Percentiles rank a stretch among this genome's conserved stretches.
These are phyloP conservation scores for Antarctomyces pellizariae DNA, from an alignment of 495 filamentous ascomycete species.

Conservation along the genomic window DNA sequence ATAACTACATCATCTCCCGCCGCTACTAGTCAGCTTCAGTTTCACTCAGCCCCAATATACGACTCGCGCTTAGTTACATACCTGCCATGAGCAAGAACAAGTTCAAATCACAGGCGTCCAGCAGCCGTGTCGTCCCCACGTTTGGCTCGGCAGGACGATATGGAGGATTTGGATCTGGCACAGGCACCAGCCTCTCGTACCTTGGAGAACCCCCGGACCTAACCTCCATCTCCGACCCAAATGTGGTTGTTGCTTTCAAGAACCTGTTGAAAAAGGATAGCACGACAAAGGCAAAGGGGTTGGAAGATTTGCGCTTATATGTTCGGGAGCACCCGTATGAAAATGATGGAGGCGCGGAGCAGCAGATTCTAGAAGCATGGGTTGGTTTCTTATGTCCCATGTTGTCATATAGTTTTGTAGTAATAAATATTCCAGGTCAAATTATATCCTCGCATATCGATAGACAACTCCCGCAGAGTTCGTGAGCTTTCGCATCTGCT, in stretches of 20 bases:
- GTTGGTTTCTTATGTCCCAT: slow-evolving; percentile 29
- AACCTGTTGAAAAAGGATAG: slow-evolving; percentile 82
- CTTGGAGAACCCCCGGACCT: slow-evolving; percentile 69
- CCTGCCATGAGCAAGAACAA: slow-evolving; percentile 36
- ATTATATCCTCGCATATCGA: slow-evolving; percentile 67
- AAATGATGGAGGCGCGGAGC: slow-evolving; percentile 35
- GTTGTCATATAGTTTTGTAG: slow-evolving; percentile 7
- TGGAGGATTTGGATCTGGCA: slow-evolving; percentile 19
- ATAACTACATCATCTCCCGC: not conserved
- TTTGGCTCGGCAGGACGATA: slow-evolving; percentile 19
- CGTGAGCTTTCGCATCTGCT: slow-evolving; percentile 60
- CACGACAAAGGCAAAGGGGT: slow-evolving; percentile 74
- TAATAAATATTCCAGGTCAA: slow-evolving; percentile 34
- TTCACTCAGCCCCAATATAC: not conserved
- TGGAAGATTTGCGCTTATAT: slow-evolving; percentile 60
- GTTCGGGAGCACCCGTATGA: slow-evolving; percentile 24
- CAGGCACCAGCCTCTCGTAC: slow-evolving; percentile 45
- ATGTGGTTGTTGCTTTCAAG: slow-evolving; percentile 72
- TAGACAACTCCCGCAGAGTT: slow-evolving; percentile 70
- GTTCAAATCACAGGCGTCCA: slow-evolving; percentile 50
- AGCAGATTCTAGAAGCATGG: slow-evolving; percentile 65
- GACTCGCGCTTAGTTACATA: no score
- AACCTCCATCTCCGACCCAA: slow-evolving; percentile 48
- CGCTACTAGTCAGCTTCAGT: not conserved
- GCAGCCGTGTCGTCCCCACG: slow-evolving; percentile 33